These are phyloP conservation scores for Apiotrichum veenhuisii DNA, from an alignment of 1,284 basidiomycete species.

Conservation along the genomic window DNA sequence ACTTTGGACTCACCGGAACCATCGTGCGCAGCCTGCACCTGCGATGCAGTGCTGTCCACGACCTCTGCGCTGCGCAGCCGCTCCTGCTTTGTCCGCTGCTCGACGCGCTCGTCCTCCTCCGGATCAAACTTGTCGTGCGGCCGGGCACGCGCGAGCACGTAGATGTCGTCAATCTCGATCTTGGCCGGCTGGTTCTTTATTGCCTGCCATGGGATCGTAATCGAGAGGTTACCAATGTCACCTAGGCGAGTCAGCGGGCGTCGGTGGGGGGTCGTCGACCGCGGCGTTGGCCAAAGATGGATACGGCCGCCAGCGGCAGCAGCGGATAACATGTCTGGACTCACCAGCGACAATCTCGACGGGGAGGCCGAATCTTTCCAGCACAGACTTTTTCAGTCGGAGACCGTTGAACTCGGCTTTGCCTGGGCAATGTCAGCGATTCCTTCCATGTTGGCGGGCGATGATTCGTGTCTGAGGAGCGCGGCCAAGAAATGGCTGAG, in stretches of 20 bases:
- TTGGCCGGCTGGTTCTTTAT: constrained; percentile 90
- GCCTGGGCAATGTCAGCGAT: constrained; percentile 54
- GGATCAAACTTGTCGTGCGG: constrained; percentile 59
- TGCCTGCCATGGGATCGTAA: constrained; percentile 94
- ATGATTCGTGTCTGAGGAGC: too few relatives aligned
- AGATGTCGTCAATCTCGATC: constrained; percentile 89
- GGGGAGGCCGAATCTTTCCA: constrained; percentile 94
- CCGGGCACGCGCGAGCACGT: constrained; percentile 61
- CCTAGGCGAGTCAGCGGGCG: too few relatives aligned
- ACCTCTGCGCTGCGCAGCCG: constrained; percentile 84
- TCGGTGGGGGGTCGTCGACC: too few relatives aligned
- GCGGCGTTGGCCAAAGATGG: too few relatives aligned
- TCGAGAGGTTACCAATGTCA: constrained; percentile 84
- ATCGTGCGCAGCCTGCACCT: constrained; percentile 51
- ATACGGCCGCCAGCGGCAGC: too few relatives aligned
- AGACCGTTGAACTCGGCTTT: constrained; percentile 77
- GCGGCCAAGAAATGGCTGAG: too few relatives aligned
- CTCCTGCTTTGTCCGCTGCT: constrained; percentile 83
- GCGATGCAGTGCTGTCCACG: constrained; percentile 59
- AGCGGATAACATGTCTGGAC: too few relatives aligned
- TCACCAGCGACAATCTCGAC: constrained; percentile 91
- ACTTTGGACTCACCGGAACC: constrained; percentile 23
- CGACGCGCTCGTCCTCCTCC: constrained; percentile 77
- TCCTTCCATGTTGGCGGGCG: too few relatives aligned
- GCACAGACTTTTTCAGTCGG: constrained; percentile 84